Conservation (phyloP, 768 basidiomycete species). For the Ephemerocybe angulata region DNA sequence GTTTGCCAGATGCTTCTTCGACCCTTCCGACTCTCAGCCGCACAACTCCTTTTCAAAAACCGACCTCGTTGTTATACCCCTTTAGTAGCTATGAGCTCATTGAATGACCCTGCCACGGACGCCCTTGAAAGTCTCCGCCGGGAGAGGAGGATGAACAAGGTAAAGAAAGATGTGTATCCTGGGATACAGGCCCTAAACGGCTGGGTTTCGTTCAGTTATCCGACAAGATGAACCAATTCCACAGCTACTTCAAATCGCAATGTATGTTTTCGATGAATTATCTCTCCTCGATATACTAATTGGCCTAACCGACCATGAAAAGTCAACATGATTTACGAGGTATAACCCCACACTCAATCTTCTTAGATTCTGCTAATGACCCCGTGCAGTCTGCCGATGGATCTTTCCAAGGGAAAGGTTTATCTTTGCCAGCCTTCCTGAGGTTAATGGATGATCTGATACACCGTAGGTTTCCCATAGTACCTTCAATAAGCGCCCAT, state of each 20-base stretch:
- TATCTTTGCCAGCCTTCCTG: constrained; percentile 42
- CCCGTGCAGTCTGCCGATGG: constrained; percentile 47
- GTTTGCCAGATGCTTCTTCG: too few species aligned
- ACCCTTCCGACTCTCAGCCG: too few species aligned
- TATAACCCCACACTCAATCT: constrained; percentile 11
- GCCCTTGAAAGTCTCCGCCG: background rate
- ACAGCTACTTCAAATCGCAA: constrained; percentile 45
- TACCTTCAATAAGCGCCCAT: background rate
- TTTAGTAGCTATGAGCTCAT: too few species aligned
- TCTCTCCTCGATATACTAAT: too few species aligned
- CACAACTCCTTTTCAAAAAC: background rate
- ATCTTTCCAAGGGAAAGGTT: constrained; percentile 41
- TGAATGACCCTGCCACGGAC: background rate
- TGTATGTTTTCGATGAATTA: constrained; percentile 38
- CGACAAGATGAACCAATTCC: constrained; percentile 35
- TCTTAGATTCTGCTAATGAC: too few species aligned
- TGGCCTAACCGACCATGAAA: background rate
- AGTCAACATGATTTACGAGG: constrained; percentile 47
- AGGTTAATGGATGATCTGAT: constrained; percentile 34
- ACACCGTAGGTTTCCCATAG: constrained; percentile 30
- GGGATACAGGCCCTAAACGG: background rate
- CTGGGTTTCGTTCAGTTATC: constrained; percentile 19
- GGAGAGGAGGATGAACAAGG: background rate
- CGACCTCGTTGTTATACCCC: too few species aligned
- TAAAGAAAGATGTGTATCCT: background rate